These are phyloP conservation scores for Rosa hybrid DNA, from an alignment of 331 rosid genomes.

Conservation along the genomic window DNA sequence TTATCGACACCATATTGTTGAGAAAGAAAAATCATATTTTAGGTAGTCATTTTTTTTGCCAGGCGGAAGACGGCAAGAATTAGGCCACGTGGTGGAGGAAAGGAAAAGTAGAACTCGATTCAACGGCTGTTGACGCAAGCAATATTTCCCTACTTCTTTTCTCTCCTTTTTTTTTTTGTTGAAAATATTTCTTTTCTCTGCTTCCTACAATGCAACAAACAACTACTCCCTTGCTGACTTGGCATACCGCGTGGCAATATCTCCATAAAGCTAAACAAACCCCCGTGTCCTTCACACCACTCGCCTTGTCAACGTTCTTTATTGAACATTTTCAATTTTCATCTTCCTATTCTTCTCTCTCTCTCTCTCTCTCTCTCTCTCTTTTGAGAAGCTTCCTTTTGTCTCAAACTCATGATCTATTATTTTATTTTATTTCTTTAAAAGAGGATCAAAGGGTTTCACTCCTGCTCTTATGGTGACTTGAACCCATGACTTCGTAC, in stretches of 20 bases:
- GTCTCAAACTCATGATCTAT: no score
- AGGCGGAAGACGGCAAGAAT: not conserved
- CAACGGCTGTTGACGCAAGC: constrained; percentile 13
- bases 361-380: no score
- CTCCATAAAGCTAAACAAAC: not conserved
- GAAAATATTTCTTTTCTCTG: not conserved
- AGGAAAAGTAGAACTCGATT: not conserved
- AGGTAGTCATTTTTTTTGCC: not conserved
- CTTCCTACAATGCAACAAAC: not conserved
- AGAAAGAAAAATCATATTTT: no score
- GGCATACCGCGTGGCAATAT: constrained; percentile 18
- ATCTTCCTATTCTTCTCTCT: no score
- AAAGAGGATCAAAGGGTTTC: no score
- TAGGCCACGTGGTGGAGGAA: not conserved
- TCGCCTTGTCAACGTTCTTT: not conserved
- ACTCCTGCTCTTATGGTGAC: no score
- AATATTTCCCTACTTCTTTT: not conserved
- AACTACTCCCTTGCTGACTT: not conserved
- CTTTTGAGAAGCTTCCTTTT: no score
- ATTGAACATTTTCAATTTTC: not conserved
- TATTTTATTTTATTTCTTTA: no score
- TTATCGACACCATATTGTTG: no score
- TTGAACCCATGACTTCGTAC: no score
- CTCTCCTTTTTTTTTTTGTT: no score
- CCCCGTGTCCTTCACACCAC: not conserved